Evolutionary conservation across 78 protist species (phyloP).

Genomic region (Dictyostelium intermedium): DNA sequence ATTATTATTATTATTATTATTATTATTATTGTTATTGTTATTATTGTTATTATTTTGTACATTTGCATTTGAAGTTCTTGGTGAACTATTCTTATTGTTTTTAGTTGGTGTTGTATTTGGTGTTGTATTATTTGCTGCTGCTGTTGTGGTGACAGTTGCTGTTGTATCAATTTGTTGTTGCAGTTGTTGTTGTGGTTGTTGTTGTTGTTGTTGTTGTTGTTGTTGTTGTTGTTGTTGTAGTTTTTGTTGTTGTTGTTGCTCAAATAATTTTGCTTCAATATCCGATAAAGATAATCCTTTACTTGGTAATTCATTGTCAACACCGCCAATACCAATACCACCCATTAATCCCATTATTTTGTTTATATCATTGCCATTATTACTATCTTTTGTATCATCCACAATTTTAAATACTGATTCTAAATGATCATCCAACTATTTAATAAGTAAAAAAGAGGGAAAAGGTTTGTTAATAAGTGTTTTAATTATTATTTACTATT

Average conservation of each 20-base stretch:
- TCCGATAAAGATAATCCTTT: conserved; percentile 37
- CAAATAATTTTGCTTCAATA: conserved; percentile 33
- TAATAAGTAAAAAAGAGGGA: not conserved
- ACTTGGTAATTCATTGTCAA: not conserved
- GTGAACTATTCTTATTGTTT: not conserved
- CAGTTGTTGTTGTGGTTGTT: not conserved
- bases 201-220: not conserved
- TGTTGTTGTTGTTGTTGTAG: conserved; percentile 2
- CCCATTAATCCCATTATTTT: conserved; percentile 15
- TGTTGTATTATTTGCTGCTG: not conserved
- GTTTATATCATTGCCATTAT: not conserved
- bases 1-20: not conserved
- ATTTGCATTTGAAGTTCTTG: not conserved
- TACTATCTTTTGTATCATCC: conserved; percentile 25
- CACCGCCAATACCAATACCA: not conserved
- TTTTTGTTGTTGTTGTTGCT: not conserved
- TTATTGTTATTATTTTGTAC: conserved; percentile 4
- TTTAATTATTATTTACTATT: too few relatives aligned
- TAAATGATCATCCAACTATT: conserved; percentile 57
- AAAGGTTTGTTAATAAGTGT: too few relatives aligned
- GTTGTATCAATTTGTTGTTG: not conserved
- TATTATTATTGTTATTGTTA: not conserved
- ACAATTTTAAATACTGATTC: conserved; percentile 76
- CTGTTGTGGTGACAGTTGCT: not conserved
- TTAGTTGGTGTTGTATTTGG: conserved; percentile 8